Conservation (phyloP, 768 basidiomycete genomes). For the Amanita subjunquillea region DNA sequence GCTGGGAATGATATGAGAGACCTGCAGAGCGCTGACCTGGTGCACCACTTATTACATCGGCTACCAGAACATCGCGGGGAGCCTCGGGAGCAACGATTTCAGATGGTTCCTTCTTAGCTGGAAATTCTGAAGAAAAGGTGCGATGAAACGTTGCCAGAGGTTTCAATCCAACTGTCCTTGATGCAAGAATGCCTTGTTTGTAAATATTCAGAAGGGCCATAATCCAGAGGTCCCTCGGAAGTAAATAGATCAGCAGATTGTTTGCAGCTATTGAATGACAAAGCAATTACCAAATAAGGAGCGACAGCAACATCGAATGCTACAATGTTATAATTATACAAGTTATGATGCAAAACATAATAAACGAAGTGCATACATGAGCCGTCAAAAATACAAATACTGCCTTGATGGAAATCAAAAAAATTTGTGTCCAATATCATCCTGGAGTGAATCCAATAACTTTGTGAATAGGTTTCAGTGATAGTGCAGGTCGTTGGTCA, state of each 20-base stretch:
- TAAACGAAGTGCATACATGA: not conserved
- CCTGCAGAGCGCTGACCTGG: conserved; percentile 43
- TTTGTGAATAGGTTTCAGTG: conserved; percentile 1
- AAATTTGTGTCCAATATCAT: not conserved
- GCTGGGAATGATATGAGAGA: not conserved
- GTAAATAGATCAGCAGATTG: not conserved
- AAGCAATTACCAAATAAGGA: not conserved
- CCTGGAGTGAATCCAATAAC: conserved; percentile 1
- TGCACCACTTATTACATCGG: conserved; percentile 80
- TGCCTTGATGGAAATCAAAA: not conserved
- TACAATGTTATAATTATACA: not conserved
- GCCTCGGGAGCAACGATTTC: conserved; percentile 35
- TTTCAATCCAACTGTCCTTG: conserved; percentile 14
- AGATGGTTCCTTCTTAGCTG: conserved; percentile 19
- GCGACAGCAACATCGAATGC: not conserved
- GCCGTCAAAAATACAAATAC: not conserved
- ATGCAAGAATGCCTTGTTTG: conserved; percentile 7
- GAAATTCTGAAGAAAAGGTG: conserved; percentile 20
- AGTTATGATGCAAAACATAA: not conserved
- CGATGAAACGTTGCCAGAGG: conserved; percentile 15
- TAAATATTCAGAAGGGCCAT: conserved; percentile 8
- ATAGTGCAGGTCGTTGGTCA: not conserved
- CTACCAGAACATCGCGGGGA: conserved; percentile 57
- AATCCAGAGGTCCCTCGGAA: not conserved
- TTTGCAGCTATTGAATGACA: not conserved